Conservation (phyloP, 495 filamentous ascomycete species). For the Hypoxylon fragiforme region DNA sequence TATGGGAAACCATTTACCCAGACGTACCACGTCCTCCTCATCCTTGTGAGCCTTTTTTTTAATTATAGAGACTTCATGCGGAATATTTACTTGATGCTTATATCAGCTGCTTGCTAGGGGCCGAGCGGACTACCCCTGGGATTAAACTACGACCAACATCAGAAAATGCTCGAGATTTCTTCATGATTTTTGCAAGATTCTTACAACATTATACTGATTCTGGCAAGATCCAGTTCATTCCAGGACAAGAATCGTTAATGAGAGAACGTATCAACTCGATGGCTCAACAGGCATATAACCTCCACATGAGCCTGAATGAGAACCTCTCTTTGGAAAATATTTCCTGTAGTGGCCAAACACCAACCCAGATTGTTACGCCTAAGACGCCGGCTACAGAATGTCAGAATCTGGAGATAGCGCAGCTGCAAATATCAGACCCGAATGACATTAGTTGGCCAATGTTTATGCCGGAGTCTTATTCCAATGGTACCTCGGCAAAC, state of each 20-base stretch:
- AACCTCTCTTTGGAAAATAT: slow-evolving; percentile 8
- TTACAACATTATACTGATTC: background rate
- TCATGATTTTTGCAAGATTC: background rate
- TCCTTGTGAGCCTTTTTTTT: slow-evolving; percentile 11
- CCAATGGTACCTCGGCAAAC: background rate
- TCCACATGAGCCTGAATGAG: slow-evolving; percentile 1
- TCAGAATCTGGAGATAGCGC: background rate
- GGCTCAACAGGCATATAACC: background rate
- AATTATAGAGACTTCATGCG: too few species aligned
- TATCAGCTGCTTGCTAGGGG: background rate
- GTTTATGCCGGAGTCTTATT: background rate
- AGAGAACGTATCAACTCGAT: slow-evolving; percentile 2
- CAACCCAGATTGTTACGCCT: slow-evolving; percentile 1
- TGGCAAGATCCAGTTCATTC: slow-evolving; percentile 1
- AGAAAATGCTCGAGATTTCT: background rate
- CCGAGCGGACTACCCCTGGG: slow-evolving; percentile 8
- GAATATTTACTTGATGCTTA: background rate
- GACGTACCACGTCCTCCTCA: background rate
- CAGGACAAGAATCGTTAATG: slow-evolving; percentile 3
- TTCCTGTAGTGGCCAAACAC: slow-evolving; percentile 16
- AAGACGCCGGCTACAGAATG: background rate
- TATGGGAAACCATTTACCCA: slow-evolving; percentile 18
- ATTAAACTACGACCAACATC: background rate
- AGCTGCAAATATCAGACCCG: background rate
- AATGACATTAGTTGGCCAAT: slow-evolving; percentile 3